A percentile compares a stretch with the other conserved stretches of the same genome.
phyloP scores from a whole-genome alignment of 192 early-diverging fungal genomes.

The Thoreauomyces humboldtii region DNA sequence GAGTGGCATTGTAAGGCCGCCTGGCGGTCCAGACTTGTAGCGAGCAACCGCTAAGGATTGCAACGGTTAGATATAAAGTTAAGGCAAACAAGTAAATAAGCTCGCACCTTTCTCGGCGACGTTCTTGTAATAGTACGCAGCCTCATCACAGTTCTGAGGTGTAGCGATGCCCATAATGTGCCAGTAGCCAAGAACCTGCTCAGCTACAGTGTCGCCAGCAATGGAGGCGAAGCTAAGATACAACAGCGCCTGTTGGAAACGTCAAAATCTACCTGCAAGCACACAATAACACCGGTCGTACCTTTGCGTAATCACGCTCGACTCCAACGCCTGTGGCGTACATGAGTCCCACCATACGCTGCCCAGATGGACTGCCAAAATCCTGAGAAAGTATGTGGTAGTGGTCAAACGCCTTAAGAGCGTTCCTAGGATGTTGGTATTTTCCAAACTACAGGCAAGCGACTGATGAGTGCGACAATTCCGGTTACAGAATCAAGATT shows the following conservation, averaged over 20 bases:
- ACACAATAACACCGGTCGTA: conserved; percentile 23
- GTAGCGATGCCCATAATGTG: conserved; percentile 79
- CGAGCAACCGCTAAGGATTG: conserved; percentile 68
- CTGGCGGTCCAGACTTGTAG: conserved; percentile 74
- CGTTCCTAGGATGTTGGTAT: conserved; percentile 57
- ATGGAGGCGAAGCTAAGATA: conserved; percentile 82
- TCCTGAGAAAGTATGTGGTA: conserved; percentile 60
- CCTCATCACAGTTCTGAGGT: conserved; percentile 72
- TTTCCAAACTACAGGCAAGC: conserved; percentile 52
- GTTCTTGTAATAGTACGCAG: conserved; percentile 72
- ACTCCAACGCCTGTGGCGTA: conserved; percentile 88
- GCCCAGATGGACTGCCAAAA: conserved; percentile 76
- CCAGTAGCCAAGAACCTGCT: conserved; percentile 84
- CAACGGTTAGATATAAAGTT: no score
- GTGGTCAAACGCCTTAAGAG: conserved; percentile 57
- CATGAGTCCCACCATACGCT: conserved; percentile 86
- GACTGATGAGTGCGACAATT: not conserved
- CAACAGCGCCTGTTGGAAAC: conserved; percentile 48
- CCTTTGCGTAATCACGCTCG: conserved; percentile 67
- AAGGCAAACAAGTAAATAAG: not conserved
- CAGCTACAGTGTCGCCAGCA: conserved; percentile 68
- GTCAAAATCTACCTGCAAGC: not conserved
- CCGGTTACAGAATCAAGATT: not conserved
- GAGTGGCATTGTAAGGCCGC: conserved; percentile 66
- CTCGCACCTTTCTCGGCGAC: conserved; percentile 74